Percentiles rank a stretch among this genome's conserved stretches.
phyloP scores from a whole-genome alignment of 2,329 filamentous ascomycete species.

The Nakataea oryzae region DNA sequence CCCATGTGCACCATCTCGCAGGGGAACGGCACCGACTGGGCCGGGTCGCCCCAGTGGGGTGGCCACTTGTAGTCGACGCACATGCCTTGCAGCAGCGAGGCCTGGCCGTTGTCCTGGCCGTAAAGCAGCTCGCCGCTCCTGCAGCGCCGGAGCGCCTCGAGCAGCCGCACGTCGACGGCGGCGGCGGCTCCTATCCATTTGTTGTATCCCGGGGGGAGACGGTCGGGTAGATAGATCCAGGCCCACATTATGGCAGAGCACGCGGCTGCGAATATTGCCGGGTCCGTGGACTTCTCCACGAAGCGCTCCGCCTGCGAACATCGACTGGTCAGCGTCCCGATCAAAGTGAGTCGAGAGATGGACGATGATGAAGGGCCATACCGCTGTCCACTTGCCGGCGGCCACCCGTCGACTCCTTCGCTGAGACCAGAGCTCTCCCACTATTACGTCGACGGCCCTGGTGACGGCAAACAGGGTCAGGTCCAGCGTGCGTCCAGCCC shows the following conservation, averaged over 20 bases:
- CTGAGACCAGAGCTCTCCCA: slow-evolving; percentile 54
- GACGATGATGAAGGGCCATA: slow-evolving; percentile 14
- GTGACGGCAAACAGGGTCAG: slow-evolving; percentile 69
- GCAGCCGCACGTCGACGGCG: slow-evolving; percentile 61
- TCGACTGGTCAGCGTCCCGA: not conserved
- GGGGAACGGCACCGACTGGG: slow-evolving; percentile 58
- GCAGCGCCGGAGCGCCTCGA: slow-evolving; percentile 61
- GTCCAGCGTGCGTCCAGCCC: slow-evolving; percentile 67
- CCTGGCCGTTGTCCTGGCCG: slow-evolving; percentile 62
- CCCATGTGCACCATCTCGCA: slow-evolving; percentile 82
- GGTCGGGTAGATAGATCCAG: slow-evolving; percentile 68
- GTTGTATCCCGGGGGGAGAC: slow-evolving; percentile 63
- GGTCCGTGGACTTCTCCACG: slow-evolving; percentile 44
- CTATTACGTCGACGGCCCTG: slow-evolving; percentile 60
- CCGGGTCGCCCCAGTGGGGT: slow-evolving; percentile 61
- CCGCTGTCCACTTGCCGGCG: slow-evolving; percentile 34
- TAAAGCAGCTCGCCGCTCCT: slow-evolving; percentile 57
- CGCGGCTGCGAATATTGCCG: slow-evolving; percentile 60
- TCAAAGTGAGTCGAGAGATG: slow-evolving; percentile 1
- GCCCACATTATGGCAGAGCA: slow-evolving; percentile 77
- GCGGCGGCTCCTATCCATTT: slow-evolving; percentile 76
- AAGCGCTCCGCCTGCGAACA: slow-evolving; percentile 24
- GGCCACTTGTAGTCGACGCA: slow-evolving; percentile 62
- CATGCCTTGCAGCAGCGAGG: slow-evolving; percentile 58
- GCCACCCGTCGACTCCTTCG: slow-evolving; percentile 32